Conservation (phyloP, 331 rosid genomes). For the Cydonia oblonga region DNA sequence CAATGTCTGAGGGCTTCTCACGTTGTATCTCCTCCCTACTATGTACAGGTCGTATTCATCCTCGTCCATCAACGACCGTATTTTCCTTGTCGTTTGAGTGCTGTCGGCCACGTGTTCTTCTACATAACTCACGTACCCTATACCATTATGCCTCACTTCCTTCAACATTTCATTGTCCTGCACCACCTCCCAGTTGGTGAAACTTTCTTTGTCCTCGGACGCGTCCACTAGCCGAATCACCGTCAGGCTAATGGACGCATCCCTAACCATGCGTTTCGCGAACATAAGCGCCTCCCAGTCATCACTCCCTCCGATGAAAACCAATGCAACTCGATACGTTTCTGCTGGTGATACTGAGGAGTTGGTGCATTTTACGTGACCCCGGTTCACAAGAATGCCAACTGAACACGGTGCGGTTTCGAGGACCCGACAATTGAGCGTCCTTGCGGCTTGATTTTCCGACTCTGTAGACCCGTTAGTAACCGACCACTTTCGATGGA, state of each 20-base stretch:
- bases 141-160: background rate
- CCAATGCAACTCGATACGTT: background rate
- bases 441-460: background rate
- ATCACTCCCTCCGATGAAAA: constrained; percentile 13
- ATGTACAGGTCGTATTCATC: constrained; percentile 11
- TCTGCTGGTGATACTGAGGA: background rate
- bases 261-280: background rate
- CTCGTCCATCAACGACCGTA: constrained; percentile 1
- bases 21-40: constrained; percentile 16
- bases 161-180: constrained; percentile 16
- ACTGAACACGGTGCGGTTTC: constrained; percentile 11
- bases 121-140: background rate
- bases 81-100: background rate
- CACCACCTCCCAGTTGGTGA: constrained; percentile 7
- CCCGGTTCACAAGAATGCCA: constrained; percentile 4
- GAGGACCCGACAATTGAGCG: constrained; percentile 4
- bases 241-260: background rate
- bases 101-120: constrained; percentile 5
- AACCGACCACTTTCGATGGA: constrained; percentile 15
- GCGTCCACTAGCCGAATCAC: background rate
- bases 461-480: background rate
- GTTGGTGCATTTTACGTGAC: background rate
- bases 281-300: constrained; percentile 4
- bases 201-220: background rate
- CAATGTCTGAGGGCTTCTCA: background rate